Conservation (phyloP, 1,139 yeast species). For the Saccharomycopsis hybrid region DNA sequence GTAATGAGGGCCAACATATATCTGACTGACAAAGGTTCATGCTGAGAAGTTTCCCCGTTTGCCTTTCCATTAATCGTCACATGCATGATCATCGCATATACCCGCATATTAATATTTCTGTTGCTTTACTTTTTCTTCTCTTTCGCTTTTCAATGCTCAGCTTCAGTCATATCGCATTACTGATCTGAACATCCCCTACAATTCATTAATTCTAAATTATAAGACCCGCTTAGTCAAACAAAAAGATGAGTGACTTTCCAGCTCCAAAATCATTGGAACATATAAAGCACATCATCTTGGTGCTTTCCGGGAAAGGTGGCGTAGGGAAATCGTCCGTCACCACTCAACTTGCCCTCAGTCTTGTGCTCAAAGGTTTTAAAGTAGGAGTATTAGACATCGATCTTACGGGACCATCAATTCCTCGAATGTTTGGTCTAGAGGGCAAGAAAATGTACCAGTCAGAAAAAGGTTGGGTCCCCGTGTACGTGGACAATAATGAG, state of each 20-base stretch:
- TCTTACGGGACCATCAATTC: conserved; percentile 93
- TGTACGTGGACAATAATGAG: conserved; percentile 33
- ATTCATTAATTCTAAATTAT: too few relatives aligned
- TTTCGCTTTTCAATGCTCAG: neutral
- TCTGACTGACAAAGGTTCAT: too few relatives aligned
- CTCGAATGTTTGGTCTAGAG: conserved; percentile 94
- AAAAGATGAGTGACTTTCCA: conserved; percentile 12
- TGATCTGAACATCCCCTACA: too few relatives aligned
- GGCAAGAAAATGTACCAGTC: conserved; percentile 74
- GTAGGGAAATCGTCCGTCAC: conserved; percentile 97
- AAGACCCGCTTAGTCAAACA: neutral
- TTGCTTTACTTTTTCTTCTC: neutral
- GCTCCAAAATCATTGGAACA: conserved; percentile 48
- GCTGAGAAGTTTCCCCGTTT: too few relatives aligned
- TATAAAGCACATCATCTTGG: conserved; percentile 73
- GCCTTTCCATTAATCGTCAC: too few relatives aligned
- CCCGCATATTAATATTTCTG: neutral
- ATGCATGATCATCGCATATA: neutral
- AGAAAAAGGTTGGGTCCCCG: conserved; percentile 89
- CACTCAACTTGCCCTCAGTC: conserved; percentile 79
- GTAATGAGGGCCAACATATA: too few relatives aligned
- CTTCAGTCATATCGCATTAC: neutral
- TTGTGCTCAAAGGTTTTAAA: conserved; percentile 61
- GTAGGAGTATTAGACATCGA: conserved; percentile 96
- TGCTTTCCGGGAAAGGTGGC: conserved; percentile 94